Percentiles rank a stretch among this genome's conserved stretches.
phyloP scores from a whole-genome alignment of 305 asterid genomes.

The Rubia occidens region DNA sequence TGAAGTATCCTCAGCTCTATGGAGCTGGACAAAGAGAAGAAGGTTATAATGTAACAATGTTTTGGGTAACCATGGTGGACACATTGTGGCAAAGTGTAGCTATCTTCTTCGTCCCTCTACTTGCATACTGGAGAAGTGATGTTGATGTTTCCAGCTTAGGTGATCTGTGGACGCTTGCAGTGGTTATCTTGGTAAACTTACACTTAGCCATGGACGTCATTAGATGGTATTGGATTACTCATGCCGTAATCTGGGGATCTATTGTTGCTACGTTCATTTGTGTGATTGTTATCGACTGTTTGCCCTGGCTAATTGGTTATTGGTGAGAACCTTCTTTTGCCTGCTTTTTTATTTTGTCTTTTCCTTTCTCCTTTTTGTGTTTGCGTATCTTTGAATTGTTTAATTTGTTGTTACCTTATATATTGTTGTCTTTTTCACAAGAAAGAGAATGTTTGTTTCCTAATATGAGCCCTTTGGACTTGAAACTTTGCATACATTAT shows the following conservation, averaged over 20 bases:
- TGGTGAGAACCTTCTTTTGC: conserved; percentile 46
- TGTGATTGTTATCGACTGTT: conserved; percentile 55
- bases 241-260: conserved; percentile 85
- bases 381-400: background rate
- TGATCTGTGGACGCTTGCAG: conserved; percentile 84
- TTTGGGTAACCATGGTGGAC: conserved; percentile 75
- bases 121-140: conserved; percentile 64
- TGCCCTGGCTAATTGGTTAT: conserved; percentile 71
- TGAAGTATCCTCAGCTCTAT: conserved; percentile 74
- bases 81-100: conserved; percentile 89
- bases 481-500: background rate
- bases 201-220: conserved; percentile 87
- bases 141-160: conserved; percentile 75
- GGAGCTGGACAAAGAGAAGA: conserved; percentile 84
- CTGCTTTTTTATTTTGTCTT: conserved; percentile 3
- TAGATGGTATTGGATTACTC: conserved; percentile 84
- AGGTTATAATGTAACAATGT: conserved; percentile 59
- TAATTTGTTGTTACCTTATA: background rate
- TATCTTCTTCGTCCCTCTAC: conserved; percentile 53
- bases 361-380: background rate
- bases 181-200: conserved; percentile 67
- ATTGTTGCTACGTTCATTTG: conserved; percentile 72
- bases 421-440: no score
- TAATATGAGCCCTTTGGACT: background rate
- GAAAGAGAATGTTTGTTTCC: background rate